phyloP scores from a whole-genome alignment of 306 rosid species.

The Crataegus laevigata region DNA sequence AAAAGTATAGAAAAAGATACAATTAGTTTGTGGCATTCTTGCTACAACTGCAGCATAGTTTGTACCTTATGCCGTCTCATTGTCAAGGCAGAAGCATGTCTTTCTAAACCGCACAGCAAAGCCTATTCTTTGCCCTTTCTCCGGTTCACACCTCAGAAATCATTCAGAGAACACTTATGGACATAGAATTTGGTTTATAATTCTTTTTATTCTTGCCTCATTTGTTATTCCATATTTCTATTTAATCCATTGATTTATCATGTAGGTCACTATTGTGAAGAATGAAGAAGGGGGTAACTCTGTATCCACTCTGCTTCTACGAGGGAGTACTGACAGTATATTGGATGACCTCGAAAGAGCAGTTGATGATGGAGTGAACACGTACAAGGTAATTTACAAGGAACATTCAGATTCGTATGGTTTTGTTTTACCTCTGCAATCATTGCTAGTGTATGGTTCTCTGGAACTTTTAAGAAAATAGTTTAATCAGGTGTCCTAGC shows the following conservation, averaged over 20 bases:
- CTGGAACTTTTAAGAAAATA: not conserved
- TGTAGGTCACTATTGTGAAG: conserved; percentile 63
- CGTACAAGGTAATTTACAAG: conserved; percentile 58
- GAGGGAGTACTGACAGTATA: conserved; percentile 85
- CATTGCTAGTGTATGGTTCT: not conserved
- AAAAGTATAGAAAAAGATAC: too few species aligned
- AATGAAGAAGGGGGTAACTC: conserved; percentile 90
- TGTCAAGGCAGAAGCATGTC: too few species aligned
- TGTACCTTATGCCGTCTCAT: too few species aligned
- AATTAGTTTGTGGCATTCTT: too few species aligned
- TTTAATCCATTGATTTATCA: conserved; percentile 4
- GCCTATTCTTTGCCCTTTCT: too few species aligned
- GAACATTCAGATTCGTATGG: not conserved
- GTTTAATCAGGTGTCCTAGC: not conserved
- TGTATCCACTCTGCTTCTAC: conserved; percentile 61
- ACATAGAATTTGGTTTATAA: not conserved
- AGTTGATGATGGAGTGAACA: conserved; percentile 89
- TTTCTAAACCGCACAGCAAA: too few species aligned
- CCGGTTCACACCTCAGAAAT: too few species aligned
- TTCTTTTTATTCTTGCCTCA: not conserved
- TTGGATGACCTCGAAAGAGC: conserved; percentile 92
- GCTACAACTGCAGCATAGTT: too few species aligned
- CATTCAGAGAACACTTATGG: too few species aligned
- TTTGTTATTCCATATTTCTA: not conserved
- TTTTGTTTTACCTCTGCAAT: not conserved